Base-by-base conservation (phyloP, 2,329 filamentous ascomycete genomes). In the Lachnellula cervina region DNA sequence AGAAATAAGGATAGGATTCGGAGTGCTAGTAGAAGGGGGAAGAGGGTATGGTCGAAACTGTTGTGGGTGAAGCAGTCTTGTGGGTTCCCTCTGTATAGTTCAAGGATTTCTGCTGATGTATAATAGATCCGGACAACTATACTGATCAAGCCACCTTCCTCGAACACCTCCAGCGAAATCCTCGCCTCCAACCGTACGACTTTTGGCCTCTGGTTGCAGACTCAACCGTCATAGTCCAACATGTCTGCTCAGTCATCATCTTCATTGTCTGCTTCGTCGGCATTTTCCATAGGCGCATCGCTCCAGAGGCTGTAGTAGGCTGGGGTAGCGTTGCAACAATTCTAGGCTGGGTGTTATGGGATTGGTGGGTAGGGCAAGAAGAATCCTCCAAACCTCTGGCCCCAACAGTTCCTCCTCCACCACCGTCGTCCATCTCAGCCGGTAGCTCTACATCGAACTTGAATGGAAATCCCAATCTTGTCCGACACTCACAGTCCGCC, bases 1-100 rank as follows among this genome's bases (percentile, higher is more conserved):
- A 61, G 66, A 48, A 55, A 64, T 44, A 68, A 65, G 38, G 56
- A 63, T 17, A 62, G 64, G n/a, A 59, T 59, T 59, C 60, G 90
- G 54, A 85, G 78, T 58, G 71, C 73, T 23, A 74, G 79, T 57
- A 60, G 88, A 47, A 79, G 84, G 65, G 79, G 86, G 62, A 89
- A 86, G 68, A 82, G 84, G 50, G 83, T 83, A 11, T 97, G 93
- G 89, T 96, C 95, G 79, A 97, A 97, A 76, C 75, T 99, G 62
- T 81, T 99, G 54, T 99, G 94, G 94, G 92, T 99, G 68, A 96
- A 96, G 74, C 94, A 97, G 71, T 89, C 89, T 35, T 96, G 89
- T 92, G 76, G 62, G 84, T 38, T 47, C 34, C 19, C 40, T 51
- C 23, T 9, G 17, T 40, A 44, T 44, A 21, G 42, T 6, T 49